Base-by-base conservation (phyloP, 768 basidiomycete species). In the Trametes gibbosa region DNA sequence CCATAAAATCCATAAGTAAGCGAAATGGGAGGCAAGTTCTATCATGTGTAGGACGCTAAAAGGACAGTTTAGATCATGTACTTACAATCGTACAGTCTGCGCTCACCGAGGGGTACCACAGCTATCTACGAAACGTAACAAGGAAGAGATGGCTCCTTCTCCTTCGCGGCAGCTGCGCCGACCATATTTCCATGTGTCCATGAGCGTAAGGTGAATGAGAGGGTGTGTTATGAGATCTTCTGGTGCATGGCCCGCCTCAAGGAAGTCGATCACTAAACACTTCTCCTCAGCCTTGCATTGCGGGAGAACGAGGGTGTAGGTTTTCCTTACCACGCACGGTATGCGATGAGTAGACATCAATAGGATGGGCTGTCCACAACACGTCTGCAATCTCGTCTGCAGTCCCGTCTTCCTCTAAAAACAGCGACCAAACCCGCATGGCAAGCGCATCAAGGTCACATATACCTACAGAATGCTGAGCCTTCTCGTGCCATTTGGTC, bases 31-130 rank as follows among this genome's bases (percentile, higher is more conserved):
- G 10, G 73, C 37, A 25, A 79, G 64, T 23, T 83, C 80, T 13
- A 81, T 56, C 34, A 74, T 62, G 70, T 84, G 81, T 23, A 77
- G 49, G 23, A 77, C 73, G 12, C 82, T 84, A 24, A 1, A 12
- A 24, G 14, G 6, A 16, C 10, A 2, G 21, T 43, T 0, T 56
- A 27, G 17, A 43, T 13, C 5, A 3, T 34, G 37, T 23, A 37
- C 2, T 34, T 45, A 12, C 9, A 17, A 24, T 8, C 51, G 21
- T 13, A 21, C 17, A 4, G 21, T 2, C 5, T 6, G 27, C 29
- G 59, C 74, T 64, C 50, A 83, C 83, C 81, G 71, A 19, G 83
- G 83, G 13, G 79, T 79, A 46, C 73, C 72, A 19, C 75, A 53
- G n/a, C 67, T 65, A 55, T 80, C 77, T 42, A 77, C 73, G 13